Evolutionary conservation across 2,329 filamentous ascomycete genomes (phyloP), one percentile per base, ranked within the genome.

Genomic region (Clarireedia monteithiana): DNA sequence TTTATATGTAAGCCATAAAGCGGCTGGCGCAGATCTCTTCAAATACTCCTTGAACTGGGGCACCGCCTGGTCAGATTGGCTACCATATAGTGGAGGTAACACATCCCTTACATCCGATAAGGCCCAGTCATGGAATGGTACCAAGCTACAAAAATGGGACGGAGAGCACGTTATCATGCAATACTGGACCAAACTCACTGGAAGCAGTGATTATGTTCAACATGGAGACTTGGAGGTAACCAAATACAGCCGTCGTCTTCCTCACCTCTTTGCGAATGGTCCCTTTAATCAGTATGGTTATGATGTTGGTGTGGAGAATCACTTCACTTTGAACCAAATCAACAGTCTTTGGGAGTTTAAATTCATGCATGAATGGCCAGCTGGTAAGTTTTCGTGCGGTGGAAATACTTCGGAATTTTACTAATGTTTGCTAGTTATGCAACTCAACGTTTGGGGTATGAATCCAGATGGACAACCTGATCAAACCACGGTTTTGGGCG

Each of bases 361-460:
- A 59, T 81, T 85, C 58, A 78, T 84, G 75, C 73, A 76, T 3
- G 83, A 86, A 64, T 86, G 81, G 77, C 83, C 83, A 5, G 77
- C 78, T 2, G 70, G 77, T 46, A 48, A 54, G 55, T 44, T 44
- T 5, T 34, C 30, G 20, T 2, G 6, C n/a, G 12, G 6, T 4
- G 5, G 6, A n/a, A 6, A 14, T 36, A 6, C 30, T 7, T 14
- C 1, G 6, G 34, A 24, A 15, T 12, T 6, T 4, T 39, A 38
- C 51, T 57, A 48, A 57, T 15, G 12, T 36, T 38, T 27, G 14
- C 6, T 23, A 57, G 55, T 57, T n/a, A 27, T 82, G 55, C 82
- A 85, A 63, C 70, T 85, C 57, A 86, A 85, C 61, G 74, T 84
- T 5, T 86, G 84, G 83, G 84, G 83, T 51, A 81, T 85, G 66